Conservation (phyloP, 495 filamentous ascomycete genomes). For the Penicillium odoratum region DNA sequence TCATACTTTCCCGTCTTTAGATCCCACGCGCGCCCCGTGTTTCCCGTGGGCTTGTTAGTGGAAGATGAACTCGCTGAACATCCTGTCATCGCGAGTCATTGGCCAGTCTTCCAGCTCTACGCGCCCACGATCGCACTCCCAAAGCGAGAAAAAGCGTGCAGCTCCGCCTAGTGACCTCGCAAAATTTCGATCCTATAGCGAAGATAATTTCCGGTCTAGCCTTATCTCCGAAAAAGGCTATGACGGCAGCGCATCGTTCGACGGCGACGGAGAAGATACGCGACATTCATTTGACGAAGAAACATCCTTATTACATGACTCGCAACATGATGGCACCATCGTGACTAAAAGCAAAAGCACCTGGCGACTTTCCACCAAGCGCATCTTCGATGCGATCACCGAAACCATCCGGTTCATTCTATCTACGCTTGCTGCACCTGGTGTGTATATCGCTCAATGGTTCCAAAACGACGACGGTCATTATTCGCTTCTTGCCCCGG, state of each 20-base stretch:
- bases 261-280: conserved; percentile 36
- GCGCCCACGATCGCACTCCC: conserved; percentile 66
- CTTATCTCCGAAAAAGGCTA: conserved; percentile 36
- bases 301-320: conserved; percentile 57
- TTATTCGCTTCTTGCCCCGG: conserved; percentile 69
- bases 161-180: conserved; percentile 43
- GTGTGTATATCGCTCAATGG: conserved; percentile 74
- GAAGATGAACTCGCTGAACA: conserved; percentile 98
- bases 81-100: conserved; percentile 84
- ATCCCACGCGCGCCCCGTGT: conserved; percentile 38
- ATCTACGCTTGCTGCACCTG: conserved; percentile 74
- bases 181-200: conserved; percentile 51
- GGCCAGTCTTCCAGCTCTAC: conserved; percentile 54
- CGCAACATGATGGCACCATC: conserved; percentile 50
- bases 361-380: conserved; percentile 41
- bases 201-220: conserved; percentile 37
- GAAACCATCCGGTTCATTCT: conserved; percentile 73
- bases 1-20: conserved; percentile 25
- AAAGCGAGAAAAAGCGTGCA: conserved; percentile 54
- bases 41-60: conserved; percentile 54
- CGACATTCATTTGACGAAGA: conserved; percentile 58
- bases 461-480: conserved; percentile 77
- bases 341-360: conserved; percentile 58
- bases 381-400: conserved; percentile 56
- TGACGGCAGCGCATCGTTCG: conserved; percentile 29